These are phyloP conservation scores for Penicillium subrubescens DNA, from an alignment of 495 filamentous ascomycete species.

Conservation along the genomic window DNA sequence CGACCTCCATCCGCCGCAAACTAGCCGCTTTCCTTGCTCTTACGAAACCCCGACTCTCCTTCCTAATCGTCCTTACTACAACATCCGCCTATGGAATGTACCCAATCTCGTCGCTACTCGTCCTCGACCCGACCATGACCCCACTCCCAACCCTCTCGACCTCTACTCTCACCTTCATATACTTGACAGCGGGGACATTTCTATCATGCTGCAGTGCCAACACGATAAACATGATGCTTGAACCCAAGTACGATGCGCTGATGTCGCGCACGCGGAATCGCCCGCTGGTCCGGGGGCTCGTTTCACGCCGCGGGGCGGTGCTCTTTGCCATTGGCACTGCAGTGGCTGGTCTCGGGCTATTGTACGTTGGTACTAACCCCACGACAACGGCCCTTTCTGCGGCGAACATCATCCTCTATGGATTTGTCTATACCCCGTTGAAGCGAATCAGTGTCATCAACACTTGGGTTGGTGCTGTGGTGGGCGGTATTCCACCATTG, in stretches of 20 bases:
- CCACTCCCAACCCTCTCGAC: conserved; percentile 82
- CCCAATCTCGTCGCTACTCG: conserved; percentile 64
- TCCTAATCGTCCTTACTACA: conserved; percentile 87
- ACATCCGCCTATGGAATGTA: conserved; percentile 92
- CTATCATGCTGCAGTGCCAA: conserved; percentile 87
- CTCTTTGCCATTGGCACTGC: conserved; percentile 77
- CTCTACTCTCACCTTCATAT: conserved; percentile 85
- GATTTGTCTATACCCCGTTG: conserved; percentile 87
- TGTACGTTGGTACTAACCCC: conserved; percentile 92
- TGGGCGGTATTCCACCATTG: conserved; percentile 90
- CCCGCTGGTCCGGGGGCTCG: conserved; percentile 81
- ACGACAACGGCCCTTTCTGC: conserved; percentile 85
- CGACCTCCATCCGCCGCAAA: conserved; percentile 71
- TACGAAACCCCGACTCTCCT: conserved; percentile 90
- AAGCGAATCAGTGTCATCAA: conserved; percentile 87
- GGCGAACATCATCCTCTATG: conserved; percentile 85
- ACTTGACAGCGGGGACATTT: conserved; percentile 87
- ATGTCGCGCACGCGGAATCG: conserved; percentile 91
- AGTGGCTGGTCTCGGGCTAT: conserved; percentile 60
- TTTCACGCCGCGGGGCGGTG: conserved; percentile 73
- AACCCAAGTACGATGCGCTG: conserved; percentile 84
- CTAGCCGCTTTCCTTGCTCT: conserved; percentile 87
- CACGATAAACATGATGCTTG: conserved; percentile 94
- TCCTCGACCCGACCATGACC: conserved; percentile 62
- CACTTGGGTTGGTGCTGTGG: conserved; percentile 92